Evolutionary conservation across 2,329 filamentous ascomycete species (phyloP).

Genomic region (Colletotrichum gloeosporioides): DNA sequence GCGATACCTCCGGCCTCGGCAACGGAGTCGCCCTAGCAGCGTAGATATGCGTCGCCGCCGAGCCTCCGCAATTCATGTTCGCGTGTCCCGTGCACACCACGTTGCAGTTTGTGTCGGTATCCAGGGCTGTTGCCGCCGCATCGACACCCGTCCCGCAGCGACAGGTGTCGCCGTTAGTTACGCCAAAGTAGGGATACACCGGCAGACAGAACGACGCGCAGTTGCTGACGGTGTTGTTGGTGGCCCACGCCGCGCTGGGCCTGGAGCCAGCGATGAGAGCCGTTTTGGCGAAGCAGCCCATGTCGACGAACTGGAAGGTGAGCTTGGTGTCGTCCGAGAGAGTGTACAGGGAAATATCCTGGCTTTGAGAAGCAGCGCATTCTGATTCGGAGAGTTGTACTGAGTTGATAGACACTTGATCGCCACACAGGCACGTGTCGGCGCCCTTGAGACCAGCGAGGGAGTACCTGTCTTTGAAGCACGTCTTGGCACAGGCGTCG

Average conservation of each 20-base stretch:
- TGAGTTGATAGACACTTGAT: background rate
- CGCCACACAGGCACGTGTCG: background rate
- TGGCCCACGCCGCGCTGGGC: background rate
- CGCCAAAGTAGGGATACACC: background rate
- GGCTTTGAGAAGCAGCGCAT: accelerated
- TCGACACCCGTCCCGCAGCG: background rate
- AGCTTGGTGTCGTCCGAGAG: background rate
- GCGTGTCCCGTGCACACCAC: background rate
- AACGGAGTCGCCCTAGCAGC: background rate
- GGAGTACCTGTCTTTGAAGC: background rate
- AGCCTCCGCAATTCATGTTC: background rate
- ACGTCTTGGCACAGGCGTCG: background rate
- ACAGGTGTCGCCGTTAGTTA: background rate
- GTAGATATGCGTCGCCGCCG: background rate
- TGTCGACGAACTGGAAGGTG: background rate
- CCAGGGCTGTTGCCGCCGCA: background rate
- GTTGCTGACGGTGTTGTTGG: background rate
- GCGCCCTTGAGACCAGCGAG: background rate
- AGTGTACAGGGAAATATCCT: background rate
- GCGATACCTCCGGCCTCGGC: background rate
- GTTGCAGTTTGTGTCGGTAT: background rate
- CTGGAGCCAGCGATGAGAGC: background rate
- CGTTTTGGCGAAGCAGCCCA: background rate
- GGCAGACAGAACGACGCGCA: background rate
- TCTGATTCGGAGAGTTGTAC: background rate